A percentile compares a stretch with the other conserved stretches of the same genome.
Evolutionary conservation across 352 stramenopile genomes (phyloP).

Genomic region (Phytophthora melonis): DNA sequence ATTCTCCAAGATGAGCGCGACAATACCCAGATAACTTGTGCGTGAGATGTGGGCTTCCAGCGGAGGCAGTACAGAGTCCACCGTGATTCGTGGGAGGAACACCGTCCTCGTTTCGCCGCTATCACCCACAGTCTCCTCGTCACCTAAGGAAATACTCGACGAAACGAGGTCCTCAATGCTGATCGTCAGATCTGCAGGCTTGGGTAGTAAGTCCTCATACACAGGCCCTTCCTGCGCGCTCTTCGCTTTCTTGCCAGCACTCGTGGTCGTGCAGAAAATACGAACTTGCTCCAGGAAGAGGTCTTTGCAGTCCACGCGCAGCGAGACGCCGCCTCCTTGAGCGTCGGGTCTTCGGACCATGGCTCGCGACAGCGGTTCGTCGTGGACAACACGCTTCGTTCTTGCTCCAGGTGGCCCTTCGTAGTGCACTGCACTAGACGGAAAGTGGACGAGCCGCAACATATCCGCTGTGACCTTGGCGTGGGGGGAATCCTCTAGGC

Average conservation of each 20-base stretch:
- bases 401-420: slow-evolving; percentile 42
- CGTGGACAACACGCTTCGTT: slow-evolving; percentile 42
- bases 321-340: slow-evolving; percentile 31
- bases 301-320: slow-evolving; percentile 51
- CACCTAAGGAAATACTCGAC: slow-evolving; percentile 47
- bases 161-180: slow-evolving; percentile 78
- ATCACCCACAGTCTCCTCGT: slow-evolving; percentile 27
- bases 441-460: slow-evolving; percentile 69
- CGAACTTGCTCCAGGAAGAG: slow-evolving; percentile 63
- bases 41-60: slow-evolving; percentile 44
- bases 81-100: slow-evolving; percentile 72
- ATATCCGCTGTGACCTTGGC: slow-evolving; percentile 65
- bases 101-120: slow-evolving; percentile 16
- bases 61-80: slow-evolving; percentile 52
- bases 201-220: slow-evolving; percentile 51
- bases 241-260: slow-evolving; percentile 14
- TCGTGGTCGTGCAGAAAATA: slow-evolving; percentile 47
- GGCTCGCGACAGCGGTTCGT: slow-evolving; percentile 26
- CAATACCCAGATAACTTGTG: slow-evolving; percentile 69
- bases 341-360: slow-evolving; percentile 20
- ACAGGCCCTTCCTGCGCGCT: slow-evolving; percentile 9
- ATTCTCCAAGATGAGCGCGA: slow-evolving; percentile 74
- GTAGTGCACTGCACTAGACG: slow-evolving; percentile 65
- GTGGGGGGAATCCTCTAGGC: slow-evolving; percentile 60
- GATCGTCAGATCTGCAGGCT: slow-evolving; percentile 60